Base-by-base conservation (phyloP, 495 filamentous ascomycete genomes). In the Trichodelitschia bisporula region DNA sequence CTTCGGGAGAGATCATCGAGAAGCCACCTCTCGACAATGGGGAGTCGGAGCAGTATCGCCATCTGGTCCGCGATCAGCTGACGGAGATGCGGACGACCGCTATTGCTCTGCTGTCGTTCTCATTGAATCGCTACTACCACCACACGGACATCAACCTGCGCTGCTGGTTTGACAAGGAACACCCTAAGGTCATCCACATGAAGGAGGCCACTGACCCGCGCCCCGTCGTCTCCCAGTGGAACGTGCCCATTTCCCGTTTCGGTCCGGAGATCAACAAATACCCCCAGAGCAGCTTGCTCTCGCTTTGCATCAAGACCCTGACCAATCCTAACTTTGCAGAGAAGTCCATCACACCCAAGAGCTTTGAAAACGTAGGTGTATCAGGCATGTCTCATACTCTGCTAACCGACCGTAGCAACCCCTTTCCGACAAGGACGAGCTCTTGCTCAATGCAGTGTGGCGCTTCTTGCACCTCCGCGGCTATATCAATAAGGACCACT, bases 141-240 rank as follows among this genome's bases (percentile, higher is more conserved):
- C 65, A 62, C 40, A 79, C 74, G 39, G 62, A 69, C 9, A 70
- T 95, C 39, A 58, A 55, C 16, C 65, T 84, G 34, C 66, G 61
- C 32, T 73, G 74, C 21, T 99, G 84, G 86, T 93, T 80, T 45
- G 74, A 82, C n/a, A n/a, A n/a, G n/a, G n/a, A n/a, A n/a, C n/a
- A n/a, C n/a, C n/a, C n/a, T n/a, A n/a, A n/a, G n/a, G n/a, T n/a
- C n/a, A n/a, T n/a, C n/a, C n/a, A n/a, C n/a, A n/a, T n/a, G n/a
- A n/a, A n/a, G n/a, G n/a, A n/a, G n/a, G n/a, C n/a, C n/a, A n/a
- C n/a, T n/a, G n/a, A n/a, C n/a, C n/a, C n/a, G n/a, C n/a, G n/a
- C n/a, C n/a, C n/a, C n/a, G n/a, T n/a, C n/a, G n/a, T n/a, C n/a
- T n/a, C n/a, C n/a, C n/a, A n/a, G n/a, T n/a, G n/a, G n/a, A n/a